Base-by-base conservation (phyloP, 352 stramenopile genomes). In the Phytophthora brassicae region DNA sequence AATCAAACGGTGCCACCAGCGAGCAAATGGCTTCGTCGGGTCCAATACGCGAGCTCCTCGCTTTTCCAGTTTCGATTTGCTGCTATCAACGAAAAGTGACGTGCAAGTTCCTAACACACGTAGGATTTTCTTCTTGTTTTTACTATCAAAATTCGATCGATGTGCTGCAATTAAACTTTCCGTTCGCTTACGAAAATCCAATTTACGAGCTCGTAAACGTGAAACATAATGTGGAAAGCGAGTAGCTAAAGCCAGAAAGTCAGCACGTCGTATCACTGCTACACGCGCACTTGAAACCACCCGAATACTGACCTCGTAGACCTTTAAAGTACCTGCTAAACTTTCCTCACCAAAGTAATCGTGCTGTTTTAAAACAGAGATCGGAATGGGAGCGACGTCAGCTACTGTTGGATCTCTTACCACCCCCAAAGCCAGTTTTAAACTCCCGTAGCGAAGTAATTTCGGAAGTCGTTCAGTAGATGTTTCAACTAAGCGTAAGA, bases 321-420 rank as follows among this genome's bases (percentile, higher is more conserved):
- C 53, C 41, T 80, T 66, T 0, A 51, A 1, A 19, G 65, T 28
- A 6, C 61, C 28, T 2, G 71, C 47, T 36, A 90, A 58, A 51
- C 81, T 86, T 36, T 90, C 81, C 54, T 86, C 72, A 11, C 81
- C 81, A 24, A 90, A 88, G 44, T 70, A 86, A 24, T 88, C 74
- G 42, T 80, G 67, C 22, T 68, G 61, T 20, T 82, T 78, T 7
- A 89, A 46, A 8, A 90, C 61, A 0, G 68, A 71, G 19, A 90
- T 77, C 2, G 81, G 68, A 8, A 76, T 50, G 0, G 68, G 64
- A 7, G 53, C 64, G 28, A 52, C 58, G 29, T 64, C 58, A 44
- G 36, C 46, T 22, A 24, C 52, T 3, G 47, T 56, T 0, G 59
- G 29, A n/a, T 65, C 59, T 19, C 54, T 48, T n/a, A 57, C 8